Base-by-base conservation (phyloP, 2,329 filamentous ascomycete species). In the Aspergillus sp. region DNA sequence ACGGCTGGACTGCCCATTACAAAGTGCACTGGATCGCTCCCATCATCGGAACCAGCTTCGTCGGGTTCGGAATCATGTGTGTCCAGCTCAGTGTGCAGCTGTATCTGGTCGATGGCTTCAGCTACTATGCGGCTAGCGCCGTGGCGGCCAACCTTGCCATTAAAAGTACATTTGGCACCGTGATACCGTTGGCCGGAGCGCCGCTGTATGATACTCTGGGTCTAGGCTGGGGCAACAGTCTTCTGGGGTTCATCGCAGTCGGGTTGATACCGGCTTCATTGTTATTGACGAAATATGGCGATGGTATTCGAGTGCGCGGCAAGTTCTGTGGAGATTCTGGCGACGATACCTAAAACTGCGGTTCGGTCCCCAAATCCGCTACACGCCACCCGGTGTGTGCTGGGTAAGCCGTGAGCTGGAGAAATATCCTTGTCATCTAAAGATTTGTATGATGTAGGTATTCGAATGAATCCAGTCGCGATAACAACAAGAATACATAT, bases 1-100 rank as follows among this genome's bases (percentile, higher is more conserved):
- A 54, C 29, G 70, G 70, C 26, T 71, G 70, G 68, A 57, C 58
- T 0, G 62, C 65, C 9, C 59, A 71, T 46, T 59, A 55, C 6
- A 26, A 57, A 5, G 31, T 59, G 11, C 64, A 67, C 26, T 72
- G 67, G 68, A 58, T 69, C 14, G 57, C 64, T 12, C 62, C 65
- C 2, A 66, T 71, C 32, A 45, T 70, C 16, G 69, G 68, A 6
- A 63, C 64, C 6, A 52, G 56, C 24, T 55, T 69, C 39, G 56
- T 74, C 52, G 67, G 71, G 0, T 51, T 72, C 56, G 69, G 70
- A 1, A 57, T 60, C 14, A 46, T 55, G 10, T 47, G 45, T 6
- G 45, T 47, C 4, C 45, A 47, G 18, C 45, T 47, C 3, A 24
- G 45, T 24, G 45, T 47, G 45, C 45, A 47, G 45, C 45, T 47